Evolutionary conservation across 1,139 yeast species (phyloP).

Genomic region (Suzukiozyma palmioleophila): DNA sequence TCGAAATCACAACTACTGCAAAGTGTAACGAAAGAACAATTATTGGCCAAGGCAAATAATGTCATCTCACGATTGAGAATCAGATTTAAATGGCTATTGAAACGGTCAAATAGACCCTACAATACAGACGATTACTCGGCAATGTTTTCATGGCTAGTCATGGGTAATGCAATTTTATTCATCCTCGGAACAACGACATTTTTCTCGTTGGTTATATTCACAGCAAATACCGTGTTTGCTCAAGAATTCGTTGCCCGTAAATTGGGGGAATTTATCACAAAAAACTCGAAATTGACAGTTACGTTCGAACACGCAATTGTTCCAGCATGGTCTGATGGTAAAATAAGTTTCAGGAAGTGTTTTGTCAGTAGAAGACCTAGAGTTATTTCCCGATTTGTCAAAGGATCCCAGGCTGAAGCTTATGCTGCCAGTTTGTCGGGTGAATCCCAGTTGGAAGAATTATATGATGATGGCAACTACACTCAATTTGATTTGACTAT

Average conservation of each 20-base stretch:
- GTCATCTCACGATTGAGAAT: slow-evolving; percentile 49
- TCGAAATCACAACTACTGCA: not conserved
- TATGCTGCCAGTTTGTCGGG: slow-evolving; percentile 41
- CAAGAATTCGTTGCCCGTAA: slow-evolving; percentile 83
- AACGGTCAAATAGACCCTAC: slow-evolving; percentile 55
- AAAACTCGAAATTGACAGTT: slow-evolving; percentile 80
- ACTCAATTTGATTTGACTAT: slow-evolving; percentile 92
- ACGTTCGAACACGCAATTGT: slow-evolving; percentile 92
- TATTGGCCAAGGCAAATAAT: slow-evolving; percentile 49
- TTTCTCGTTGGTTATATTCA: slow-evolving; percentile 69
- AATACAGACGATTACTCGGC: slow-evolving; percentile 89
- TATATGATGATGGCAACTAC: slow-evolving; percentile 80
- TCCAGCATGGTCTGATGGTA: slow-evolving; percentile 91
- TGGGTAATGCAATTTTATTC: slow-evolving; percentile 77
- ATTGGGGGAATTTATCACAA: slow-evolving; percentile 79
- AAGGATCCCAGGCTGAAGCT: slow-evolving; percentile 74
- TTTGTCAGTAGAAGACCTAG: slow-evolving; percentile 83
- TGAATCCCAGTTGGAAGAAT: slow-evolving; percentile 21
- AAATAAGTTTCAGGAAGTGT: slow-evolving; percentile 77
- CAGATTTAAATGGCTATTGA: slow-evolving; percentile 67
- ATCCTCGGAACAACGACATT: slow-evolving; percentile 88
- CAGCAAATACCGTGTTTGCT: slow-evolving; percentile 82
- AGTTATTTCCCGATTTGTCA: slow-evolving; percentile 45
- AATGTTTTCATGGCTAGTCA: slow-evolving; percentile 82
- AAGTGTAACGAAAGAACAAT: slow-evolving; percentile 41